A percentile compares a stretch with the other conserved stretches of the same genome.
phyloP scores from a whole-genome alignment of 208 protist species.

The Naegleria fowleri region DNA sequence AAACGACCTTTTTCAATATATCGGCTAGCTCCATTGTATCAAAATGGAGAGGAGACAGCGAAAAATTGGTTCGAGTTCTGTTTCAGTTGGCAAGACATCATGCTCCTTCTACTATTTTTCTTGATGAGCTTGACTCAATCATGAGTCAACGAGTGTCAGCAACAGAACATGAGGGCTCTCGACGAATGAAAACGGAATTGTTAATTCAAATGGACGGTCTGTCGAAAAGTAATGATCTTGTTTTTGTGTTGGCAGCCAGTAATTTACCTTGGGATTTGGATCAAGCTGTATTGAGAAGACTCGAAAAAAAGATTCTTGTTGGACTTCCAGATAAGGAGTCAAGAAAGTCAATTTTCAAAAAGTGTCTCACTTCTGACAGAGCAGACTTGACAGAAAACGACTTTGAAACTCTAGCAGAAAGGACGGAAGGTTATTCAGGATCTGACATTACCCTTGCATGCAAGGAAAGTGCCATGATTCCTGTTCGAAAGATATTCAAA shows the following conservation, averaged over 20 bases:
- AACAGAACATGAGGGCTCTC: constrained; percentile 74
- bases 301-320: constrained; percentile 82
- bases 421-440: constrained; percentile 55
- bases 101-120: constrained; percentile 73
- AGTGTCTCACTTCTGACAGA: not conserved
- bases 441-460: constrained; percentile 50
- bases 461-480: constrained; percentile 27
- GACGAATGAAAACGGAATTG: constrained; percentile 85
- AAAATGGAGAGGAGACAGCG: constrained; percentile 78
- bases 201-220: constrained; percentile 81
- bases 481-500: constrained; percentile 27
- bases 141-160: constrained; percentile 28
- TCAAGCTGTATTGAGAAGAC: constrained; percentile 74
- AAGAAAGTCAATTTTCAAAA: constrained; percentile 57
- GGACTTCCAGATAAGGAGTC: constrained; percentile 64
- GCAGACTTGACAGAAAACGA: constrained; percentile 28
- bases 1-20: constrained; percentile 47
- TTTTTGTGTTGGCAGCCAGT: constrained; percentile 82
- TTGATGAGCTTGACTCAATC: constrained; percentile 67
- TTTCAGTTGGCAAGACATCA: constrained; percentile 67
- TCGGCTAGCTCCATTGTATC: constrained; percentile 32
- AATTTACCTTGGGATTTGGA: constrained; percentile 88
- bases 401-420: constrained; percentile 41
- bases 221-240: constrained; percentile 40
- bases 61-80: constrained; percentile 68